Base-by-base conservation (phyloP, 768 basidiomycete genomes). In the Mrakia gelida region DNA sequence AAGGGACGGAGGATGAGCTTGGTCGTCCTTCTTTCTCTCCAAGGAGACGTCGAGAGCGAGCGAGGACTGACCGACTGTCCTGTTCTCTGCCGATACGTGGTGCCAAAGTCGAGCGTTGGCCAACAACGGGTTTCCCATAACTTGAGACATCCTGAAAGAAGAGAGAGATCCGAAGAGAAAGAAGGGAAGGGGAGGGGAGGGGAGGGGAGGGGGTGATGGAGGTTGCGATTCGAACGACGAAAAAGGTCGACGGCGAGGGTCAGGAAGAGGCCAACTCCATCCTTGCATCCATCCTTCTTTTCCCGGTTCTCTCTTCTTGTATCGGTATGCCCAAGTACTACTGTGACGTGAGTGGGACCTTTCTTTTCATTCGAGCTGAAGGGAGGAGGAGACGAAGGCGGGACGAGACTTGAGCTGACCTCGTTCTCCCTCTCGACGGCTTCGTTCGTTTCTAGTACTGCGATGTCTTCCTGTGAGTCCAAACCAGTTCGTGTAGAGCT, bases 41-140 rank as follows among this genome's bases (percentile, higher is more conserved):
- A 38, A 10, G 45, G 41, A 43, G n/a, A n/a, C n/a, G n/a, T n/a
- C n/a, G n/a, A 41, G 45, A 45, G n/a, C 45, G 68, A 45, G 18
- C 10, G 1, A 8, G 5, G 21, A 75, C 73, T 54, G 11, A 78
- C 97, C 97, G 26, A 98, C 88, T n/a, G 95, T 87, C 56, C 95
- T 90, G 81, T 93, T 92, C 15, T 92, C 88, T 18, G 95, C 95
- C 81, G 96, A 92, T 80, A 94, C 93, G 80, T 93, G 92, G 84
- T 98, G 94, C 97, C 96, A 99, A 65, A 94, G 90, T 67, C 95
- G 88, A n/a, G 93, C 92, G 81, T 94, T 95, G 0, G 94, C 95
- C 80, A 98, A 90, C 1, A 91, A 92, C n/a, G 97, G 96, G 95
- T 98, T 75, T 21, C 73, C 73, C 59, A 73, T 34, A 28, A 62